Evolutionary conservation across 768 basidiomycete genomes (phyloP), one percentile per base, ranked within the genome.

Genomic region (Russula dissimulans): DNA sequence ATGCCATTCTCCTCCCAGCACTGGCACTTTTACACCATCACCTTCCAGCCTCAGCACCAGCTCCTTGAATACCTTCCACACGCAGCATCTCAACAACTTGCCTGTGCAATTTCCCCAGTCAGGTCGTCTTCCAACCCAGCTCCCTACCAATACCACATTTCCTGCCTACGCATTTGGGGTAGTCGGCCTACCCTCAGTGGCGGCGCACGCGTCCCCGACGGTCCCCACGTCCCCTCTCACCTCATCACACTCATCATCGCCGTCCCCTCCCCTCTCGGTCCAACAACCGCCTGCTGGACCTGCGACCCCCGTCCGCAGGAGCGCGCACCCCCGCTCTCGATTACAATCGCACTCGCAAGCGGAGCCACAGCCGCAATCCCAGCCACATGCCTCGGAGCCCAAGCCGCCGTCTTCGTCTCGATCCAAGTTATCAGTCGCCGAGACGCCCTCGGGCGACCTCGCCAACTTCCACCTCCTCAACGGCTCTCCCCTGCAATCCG

Each of bases 391-490:
- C n/a, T 22, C 9, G 42, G 49, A 22, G 15, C n/a, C 5, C 41
- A 52, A 43, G 3, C 53, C 39, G 17, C 64, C 63, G 4, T 57
- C 63, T 22, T 57, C 62, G 18, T 29, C 22, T 14, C 58, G 59
- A 39, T 64, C 65, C 36, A 64, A 62, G 31, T 42, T 18, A 38
- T 60, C 63, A 32, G 36, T 58, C n/a, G 65, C 65, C n/a, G 65
- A 66, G 59, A 66, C 65, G 32, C 65, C 65, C 22, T 66, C 65
- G 26, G 65, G 65, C 32, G 65, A 66, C 15, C 65, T 66, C 15
- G 54, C 65, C 42, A 61, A 66, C 59, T 66, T 66, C 39, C 59
- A 58, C 26, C 44, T 66, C 31, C 59, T 66, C 51, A 61, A 60
- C 0, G 62, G 63, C 31, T 65, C 60, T 10, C 65, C 65, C 32